Base-by-base conservation (phyloP, 164 flowering plant species). In the Vitis rupestris region DNA sequence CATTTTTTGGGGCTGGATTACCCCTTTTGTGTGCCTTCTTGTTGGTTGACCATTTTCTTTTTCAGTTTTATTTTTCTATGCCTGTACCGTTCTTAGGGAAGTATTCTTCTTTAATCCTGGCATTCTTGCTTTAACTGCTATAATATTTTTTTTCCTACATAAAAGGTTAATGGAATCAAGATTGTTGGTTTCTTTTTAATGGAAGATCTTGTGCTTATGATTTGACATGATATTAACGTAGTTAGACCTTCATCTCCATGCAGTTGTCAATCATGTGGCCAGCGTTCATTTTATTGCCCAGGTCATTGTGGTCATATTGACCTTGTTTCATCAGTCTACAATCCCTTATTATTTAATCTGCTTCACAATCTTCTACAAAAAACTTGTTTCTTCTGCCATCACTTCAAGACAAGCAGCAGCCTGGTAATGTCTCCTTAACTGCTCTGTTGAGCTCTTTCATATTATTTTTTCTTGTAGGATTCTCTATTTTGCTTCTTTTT, bases 261-360 rank as follows among this genome's bases (percentile, higher is more conserved):
- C 91, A 95, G 97, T 15, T 95, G 99, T 81, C 79, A 70, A 78
- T 69, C 90, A 47, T 95, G 99, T 68, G 93, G 98, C 6, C 90
- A 80, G 63, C 79, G 70, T 31, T 72, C 80, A 37, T 69, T 65
- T 31, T 58, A 63, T 50, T 95, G 99, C 70, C 82, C 91, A 0
- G 99, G 99, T 74, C 99, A 95, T 76, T 93, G 84, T 84, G 99
- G 99, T 16, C 98, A 90, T 70, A 85, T 95, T 50, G 94, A 91
- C 55, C 93, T 95, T 77, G 81, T 87, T 60, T 67, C 70, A 53
- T 83, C 89, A 10, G 84, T 80, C 59, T 95, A 89, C 76, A 89
- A 93, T 71, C 99, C 99, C 0, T 75, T 95, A 80, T 73, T 93
- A 11, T 89, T 95, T 73, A 72, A 70, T 72, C 64, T 70, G 72